Evolutionary conservation across 805 yeast species (phyloP), one percentile per base, ranked within the genome.

Genomic region (Monosporozyma aquatica): DNA sequence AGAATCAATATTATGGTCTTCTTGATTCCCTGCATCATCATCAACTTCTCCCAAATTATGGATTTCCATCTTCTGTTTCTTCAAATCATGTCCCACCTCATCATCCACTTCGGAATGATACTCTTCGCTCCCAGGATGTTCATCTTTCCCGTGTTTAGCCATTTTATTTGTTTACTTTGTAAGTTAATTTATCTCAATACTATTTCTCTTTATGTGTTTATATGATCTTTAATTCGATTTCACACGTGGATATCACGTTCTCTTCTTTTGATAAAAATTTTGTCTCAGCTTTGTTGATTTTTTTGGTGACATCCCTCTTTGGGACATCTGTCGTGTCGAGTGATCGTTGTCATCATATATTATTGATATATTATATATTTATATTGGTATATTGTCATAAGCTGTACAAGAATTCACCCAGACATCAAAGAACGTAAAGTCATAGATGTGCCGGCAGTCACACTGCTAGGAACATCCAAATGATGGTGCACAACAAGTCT

Each of bases 1-100:
- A 22, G 59, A 59, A 40, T 59, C 64, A 25, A 59, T 59, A 47
- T 59, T 58, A 25, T 50, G 43, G 24, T 53, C 56, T 10, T 52
- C n/a, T n/a, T n/a, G n/a, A n/a, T n/a, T n/a, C n/a, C n/a, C n/a
- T n/a, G n/a, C n/a, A n/a, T n/a, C n/a, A n/a, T n/a, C n/a, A n/a
- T n/a, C 56, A 32, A 48, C 53, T 37, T 29, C 24, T 9, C n/a
- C 23, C 13, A 37, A 13, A 22, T 30, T n/a, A 18, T 18, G 4
- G 17, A 14, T 11, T 22, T 20, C 33, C 20, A n/a, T n/a, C 29
- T 37, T 46, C 22, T 32, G 42, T 28, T 38, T 46, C 34, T 46
- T 46, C 30, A 38, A n/a, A 6, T 8, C 26, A 15, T 28, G 34
- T 7, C 17, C 44, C 11, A n/a, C 36, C 8, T 14, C 20, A 2